Base-by-base conservation (phyloP, 2,329 filamentous ascomycete genomes). In the Ophiosphaerella korrae region DNA sequence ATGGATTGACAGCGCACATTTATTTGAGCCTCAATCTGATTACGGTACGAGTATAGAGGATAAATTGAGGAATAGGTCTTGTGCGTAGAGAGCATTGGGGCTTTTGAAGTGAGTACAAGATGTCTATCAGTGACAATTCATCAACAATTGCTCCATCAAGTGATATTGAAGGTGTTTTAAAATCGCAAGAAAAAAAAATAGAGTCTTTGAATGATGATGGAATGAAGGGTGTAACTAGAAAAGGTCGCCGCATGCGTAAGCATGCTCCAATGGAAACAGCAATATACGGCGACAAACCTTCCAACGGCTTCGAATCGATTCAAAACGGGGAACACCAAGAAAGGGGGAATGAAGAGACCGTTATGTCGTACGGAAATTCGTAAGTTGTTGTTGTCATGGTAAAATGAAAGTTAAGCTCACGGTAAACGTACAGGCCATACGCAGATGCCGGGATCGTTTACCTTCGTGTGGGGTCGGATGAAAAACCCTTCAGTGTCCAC, bases 401-500 rank as follows among this genome's bases (percentile, higher is more conserved):
- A 11, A n/a, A 35, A 33, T 5, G 24, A 16, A 23, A 48, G 36
- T 13, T n/a, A 8, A 35, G 4, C 5, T 31, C 6, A 48, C 29
- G 13, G 13, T 13, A 16, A 35, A 18, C 11, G 21, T 33, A 9
- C 21, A 68, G 64, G 2, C 63, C 62, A 1, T 67, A 67, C 40
- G 53, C 53, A 8, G 54, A 62, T n/a, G 39, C 52, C 0, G 47
- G 58, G 3, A 55, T 66, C 32, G 50, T 64, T 0, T 50, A 51
- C 2, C 24, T 71, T 12, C 59, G 63, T 34, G 59, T 66, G 2
- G 66, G 67, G 1, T 34, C 51, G 12, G 48, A 53, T 18, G 42
- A 58, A 7, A 53, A 50, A 5, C 60, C 57, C 5, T 71, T 67
- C 21, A 42, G 50, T 4, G 42, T 70, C n/a, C 68, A 70, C 26